Base-by-base conservation (phyloP, 352 stramenopile species). In the Thalassiosira tumida region DNA sequence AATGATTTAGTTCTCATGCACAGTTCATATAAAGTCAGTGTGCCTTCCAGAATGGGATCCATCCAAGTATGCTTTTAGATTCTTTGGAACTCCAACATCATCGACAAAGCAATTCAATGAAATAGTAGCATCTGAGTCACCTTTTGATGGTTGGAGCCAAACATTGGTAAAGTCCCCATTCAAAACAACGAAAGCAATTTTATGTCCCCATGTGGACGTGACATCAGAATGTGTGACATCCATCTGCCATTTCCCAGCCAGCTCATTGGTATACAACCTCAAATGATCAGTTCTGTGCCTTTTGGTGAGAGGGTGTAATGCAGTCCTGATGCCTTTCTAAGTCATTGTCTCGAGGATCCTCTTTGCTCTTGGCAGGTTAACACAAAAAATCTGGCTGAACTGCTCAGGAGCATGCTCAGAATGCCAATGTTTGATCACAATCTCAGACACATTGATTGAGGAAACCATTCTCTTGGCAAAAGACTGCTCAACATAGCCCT, bases 121-220 rank as follows among this genome's bases (percentile, higher is more conserved):
- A 41, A 21, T 35, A 10, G 17, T 21, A 17, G 74, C 43, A 31
- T 7, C n/a, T 29, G 13, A 6, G 26, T n/a, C 50, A 26, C 5
- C 17, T 13, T 81, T 67, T 10, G 26, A 50, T 3, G 35, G 2
- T 54, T 14, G 69, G 2, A 78, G 75, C 29, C 74, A 87, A 3
- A 43, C n/a, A 5, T 72, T 64, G 29, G 64, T 75, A 29, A 87
- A 84, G 14, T 75, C 54, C 1, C 86, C 86, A 74, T 83, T 84
- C 2, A 69, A 62, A 13, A 74, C 59, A 24, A 87, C 33, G 21
- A 82, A 87, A 24, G 69, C 77, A 4, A 77, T 78, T 0, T 59
- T 82, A 35, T 73, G 7, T 41, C 40, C 17, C 7, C 21, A 72
- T 2, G 87, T 78, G 4, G 77, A 91, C 51, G 87, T 83, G 1